Evolutionary conservation across 495 filamentous ascomycete genomes (phyloP).

Genomic region (Friedmanniomyces endolithicus): DNA sequence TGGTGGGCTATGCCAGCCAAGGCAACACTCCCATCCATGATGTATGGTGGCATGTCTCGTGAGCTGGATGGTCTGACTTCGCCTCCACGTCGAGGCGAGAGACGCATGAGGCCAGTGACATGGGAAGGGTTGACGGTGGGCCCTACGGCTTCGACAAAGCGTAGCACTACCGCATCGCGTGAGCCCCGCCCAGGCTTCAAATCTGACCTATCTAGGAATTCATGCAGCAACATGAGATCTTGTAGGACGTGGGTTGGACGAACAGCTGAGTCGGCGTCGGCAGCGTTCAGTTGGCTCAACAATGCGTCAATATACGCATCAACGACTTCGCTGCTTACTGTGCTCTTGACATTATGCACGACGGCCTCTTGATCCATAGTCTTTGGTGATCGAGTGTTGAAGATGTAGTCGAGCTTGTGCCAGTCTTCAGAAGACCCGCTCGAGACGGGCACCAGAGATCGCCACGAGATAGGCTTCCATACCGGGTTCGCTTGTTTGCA

Average conservation of each 20-base stretch:
- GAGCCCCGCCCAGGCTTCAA: slow-evolving; percentile 27
- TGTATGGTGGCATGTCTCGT: slow-evolving; percentile 20
- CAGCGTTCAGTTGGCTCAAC: slow-evolving; percentile 30
- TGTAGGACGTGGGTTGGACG: background rate
- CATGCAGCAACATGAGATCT: slow-evolving; percentile 20
- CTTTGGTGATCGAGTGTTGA: background rate
- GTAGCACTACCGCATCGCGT: slow-evolving; percentile 40
- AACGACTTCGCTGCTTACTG: slow-evolving; percentile 48
- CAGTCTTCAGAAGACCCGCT: background rate
- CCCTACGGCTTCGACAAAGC: slow-evolving; percentile 36
- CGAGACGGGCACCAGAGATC: slow-evolving; percentile 12
- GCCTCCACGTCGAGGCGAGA: slow-evolving; percentile 27
- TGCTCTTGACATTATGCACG: slow-evolving; percentile 26
- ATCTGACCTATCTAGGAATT: slow-evolving; percentile 26
- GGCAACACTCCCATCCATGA: slow-evolving; percentile 27
- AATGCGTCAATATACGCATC: slow-evolving; percentile 41
- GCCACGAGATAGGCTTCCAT: slow-evolving; percentile 28
- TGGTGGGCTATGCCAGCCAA: slow-evolving; percentile 26
- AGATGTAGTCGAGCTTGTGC: slow-evolving; percentile 8
- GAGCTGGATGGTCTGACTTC: slow-evolving; percentile 21
- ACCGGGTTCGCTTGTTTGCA: slow-evolving; percentile 20
- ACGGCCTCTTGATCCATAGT: slow-evolving; percentile 2
- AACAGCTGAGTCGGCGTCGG: slow-evolving; percentile 25
- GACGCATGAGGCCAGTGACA: background rate
- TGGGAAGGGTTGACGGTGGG: background rate